Percentiles rank a stretch among this genome's conserved stretches.
These are phyloP conservation scores for Ailanthus altissimus DNA, from an alignment of 345 rosid genomes.

Conservation along the genomic window DNA sequence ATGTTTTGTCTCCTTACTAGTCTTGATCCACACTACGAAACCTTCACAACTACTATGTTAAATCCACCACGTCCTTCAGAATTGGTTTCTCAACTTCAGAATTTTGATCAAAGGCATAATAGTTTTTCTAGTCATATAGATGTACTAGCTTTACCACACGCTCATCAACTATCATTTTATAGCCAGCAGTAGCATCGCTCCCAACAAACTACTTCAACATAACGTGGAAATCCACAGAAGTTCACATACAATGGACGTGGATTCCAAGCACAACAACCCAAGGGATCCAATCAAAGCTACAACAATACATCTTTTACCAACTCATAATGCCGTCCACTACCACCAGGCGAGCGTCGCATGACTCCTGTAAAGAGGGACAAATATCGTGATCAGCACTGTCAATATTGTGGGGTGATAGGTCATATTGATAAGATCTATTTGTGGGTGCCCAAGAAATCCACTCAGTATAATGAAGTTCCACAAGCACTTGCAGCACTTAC, in stretches of 20 bases:
- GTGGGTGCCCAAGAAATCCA: neutral
- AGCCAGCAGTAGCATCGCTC: constrained; percentile 9
- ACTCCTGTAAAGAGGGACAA: too few relatives aligned
- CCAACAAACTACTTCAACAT: too few relatives aligned
- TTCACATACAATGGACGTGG: neutral
- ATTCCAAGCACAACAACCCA: constrained; percentile 3
- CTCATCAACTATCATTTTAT: constrained; percentile 18
- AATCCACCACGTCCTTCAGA: too few relatives aligned
- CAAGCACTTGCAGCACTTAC: constrained; percentile 2
- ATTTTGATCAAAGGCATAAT: too few relatives aligned
- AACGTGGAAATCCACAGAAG: neutral
- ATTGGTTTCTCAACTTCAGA: too few relatives aligned
- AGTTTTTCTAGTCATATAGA: too few relatives aligned
- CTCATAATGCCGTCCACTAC: neutral
- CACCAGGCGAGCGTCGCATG: neutral
- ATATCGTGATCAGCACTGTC: too few relatives aligned
- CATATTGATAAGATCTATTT: neutral
- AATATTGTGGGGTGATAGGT: too few relatives aligned
- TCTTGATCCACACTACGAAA: too few relatives aligned
- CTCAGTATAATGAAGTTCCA: neutral
- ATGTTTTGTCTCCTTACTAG: too few relatives aligned
- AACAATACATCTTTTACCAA: neutral
- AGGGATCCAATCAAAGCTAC: neutral
- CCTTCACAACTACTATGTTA: too few relatives aligned
- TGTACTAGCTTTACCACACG: too few relatives aligned